Evolutionary conservation across 257 asterid species (phyloP), one percentile per base, ranked within the genome.

Genomic region (Primulina eburnea): DNA sequence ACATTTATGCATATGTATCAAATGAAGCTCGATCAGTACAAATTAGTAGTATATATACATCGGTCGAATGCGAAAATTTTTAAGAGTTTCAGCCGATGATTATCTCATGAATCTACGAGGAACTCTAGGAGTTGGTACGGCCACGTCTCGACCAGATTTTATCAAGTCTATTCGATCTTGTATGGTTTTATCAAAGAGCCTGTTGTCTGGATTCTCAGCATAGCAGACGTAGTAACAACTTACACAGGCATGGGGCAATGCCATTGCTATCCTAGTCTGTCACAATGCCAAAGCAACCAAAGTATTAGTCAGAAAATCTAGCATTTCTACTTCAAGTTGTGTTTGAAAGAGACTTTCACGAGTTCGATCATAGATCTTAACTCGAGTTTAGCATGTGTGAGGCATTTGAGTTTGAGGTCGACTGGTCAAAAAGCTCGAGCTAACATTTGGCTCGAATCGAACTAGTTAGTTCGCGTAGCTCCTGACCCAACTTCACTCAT

Each of bases 221-320:
- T 87, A 94, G 81, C 97, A 94, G 0, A 91, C 99, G 68, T 91
- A 94, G 88, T 89, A 94, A 77, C 95, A 89, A 64, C 96, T 76
- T 68, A 94, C 96, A 75, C 99, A 89, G 8, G 97, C 97, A 6
- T 94, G 99, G 47, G 97, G 99, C 79, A 94, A 38, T 52, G 97
- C 97, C 99, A 94, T 94, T 6, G 97, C 97, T 71, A 94, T 94
- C 87, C 97, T 85, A 40, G 97, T 94, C 97, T 94, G 92, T 66
- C 76, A 69, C 7, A 64, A 62, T 24, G 57, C 4, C 68, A 73
- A 62, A 73, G 14, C 7, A 7, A 81, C 28, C 20, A 2, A 47
- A 28, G 64, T 67, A 66, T 73, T 26, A 75, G 34, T 28, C 14
- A 33, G 71, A 30, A 14, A 40, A 9, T 11, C 5, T 5, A 35